Base-by-base conservation (phyloP, 2,329 filamentous ascomycete species). In the Curvularia eragrostidis region DNA sequence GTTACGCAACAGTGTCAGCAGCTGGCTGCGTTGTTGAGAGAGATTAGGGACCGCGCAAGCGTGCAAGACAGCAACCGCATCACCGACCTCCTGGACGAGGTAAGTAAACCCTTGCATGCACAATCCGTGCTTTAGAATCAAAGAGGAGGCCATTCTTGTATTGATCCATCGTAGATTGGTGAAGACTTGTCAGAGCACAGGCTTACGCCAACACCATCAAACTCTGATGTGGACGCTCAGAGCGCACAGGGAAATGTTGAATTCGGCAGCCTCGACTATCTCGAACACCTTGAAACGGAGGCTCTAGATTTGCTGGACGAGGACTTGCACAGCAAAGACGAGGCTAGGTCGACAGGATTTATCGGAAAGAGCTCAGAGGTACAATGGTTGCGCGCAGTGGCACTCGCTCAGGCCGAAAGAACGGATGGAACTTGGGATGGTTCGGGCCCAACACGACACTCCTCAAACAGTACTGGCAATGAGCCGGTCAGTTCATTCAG, bases 301-400 rank as follows among this genome's bases (percentile, higher is more conserved):
- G 63, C 60, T 1, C 24, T 71, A 38, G 69, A 72, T 34, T 46
- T 71, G 28, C 46, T 74, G 13, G 66, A 74, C 47, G 72, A 75
- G 43, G 65, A 75, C 34, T 50, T 75, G 18, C 67, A 69, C 32
- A 58, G 61, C 10, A 65, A 63, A 32, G 64, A 71, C 8, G 61
- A 58, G 30, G 65, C 67, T 23, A 63, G 67, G 7, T 68, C 73
- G 4, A 74, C 72, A 5, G 73, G 74, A 2, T 75, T 76, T 52
- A 52, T 75, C n/a, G 74, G 73, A 2, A 69, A 66, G 32, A 70
- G 62, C 38, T 75, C 73, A 1, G 73, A 75, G 28, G 58, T 74
- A 10, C 69, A 73, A 26, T 75, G 74, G 73, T 43, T 75, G 24
- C 71, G 71, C 21, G 58, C 64, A 39, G 67, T 67, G 13, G 55